Base-by-base conservation (phyloP, 371 early-diverging fungal species). In the Rhizopus stolonifer region DNA sequence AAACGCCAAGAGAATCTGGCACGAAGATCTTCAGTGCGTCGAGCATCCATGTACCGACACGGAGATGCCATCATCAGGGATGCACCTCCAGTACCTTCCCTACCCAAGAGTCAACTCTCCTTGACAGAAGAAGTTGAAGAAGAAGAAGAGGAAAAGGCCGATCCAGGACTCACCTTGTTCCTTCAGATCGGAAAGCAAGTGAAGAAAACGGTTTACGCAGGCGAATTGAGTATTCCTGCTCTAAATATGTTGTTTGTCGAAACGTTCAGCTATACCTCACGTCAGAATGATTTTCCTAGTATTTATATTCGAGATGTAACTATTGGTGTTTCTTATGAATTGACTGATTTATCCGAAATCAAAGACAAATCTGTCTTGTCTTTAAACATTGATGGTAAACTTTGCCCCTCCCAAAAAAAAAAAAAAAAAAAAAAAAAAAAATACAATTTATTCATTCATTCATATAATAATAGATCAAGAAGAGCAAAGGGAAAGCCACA, bases 301-400 rank as follows among this genome's bases (percentile, higher is more conserved):
- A 82, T 89, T 22, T 88, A 90, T 52, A 83, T 90, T 25, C 77
- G 77, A 24, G 89, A 89, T 50, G 73, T 84, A 1, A 50, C 70
- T 4, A 54, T 77, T 4, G 71, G 73, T 29, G 74, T 88, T 14
- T 79, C 80, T 9, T 89, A 90, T 53, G 88, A 89, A 50, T 75
- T 90, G 11, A 85, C 84, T 43, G 79, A 88, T 51, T 52, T 86
- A 19, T 33, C 50, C 4, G 88, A 90, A 52, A 85, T 90, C 14
- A 66, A 59, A 22, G 58, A 84, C 24, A 81, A 80, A 8, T 72
- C 86, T 4, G 79, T 89, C 18, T 60, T 87, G 19, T 80, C 84
- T 8, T 67, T 90, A 9, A 80, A 84, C 57, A 73, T 87, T n/a
- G 65, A 81, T 65, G 81, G 85, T 84, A 82, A n/a, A n/a, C n/a